phyloP scores from a whole-genome alignment of 345 rosid genomes.

The Citrus mangshanensis region DNA sequence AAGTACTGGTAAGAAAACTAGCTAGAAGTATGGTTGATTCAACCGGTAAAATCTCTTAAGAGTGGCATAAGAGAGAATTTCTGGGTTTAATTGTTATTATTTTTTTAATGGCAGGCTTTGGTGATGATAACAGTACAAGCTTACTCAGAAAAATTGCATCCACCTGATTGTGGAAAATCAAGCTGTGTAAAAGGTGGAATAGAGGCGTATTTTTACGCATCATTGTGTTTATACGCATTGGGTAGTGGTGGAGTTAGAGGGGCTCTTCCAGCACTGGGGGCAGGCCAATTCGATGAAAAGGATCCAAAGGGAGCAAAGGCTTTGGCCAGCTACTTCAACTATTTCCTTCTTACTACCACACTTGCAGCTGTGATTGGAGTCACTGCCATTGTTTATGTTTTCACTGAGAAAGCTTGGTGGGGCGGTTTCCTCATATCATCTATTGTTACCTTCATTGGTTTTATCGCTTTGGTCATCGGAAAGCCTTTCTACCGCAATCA shows the following conservation, averaged over 20 bases:
- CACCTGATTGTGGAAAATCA: constrained; percentile 25
- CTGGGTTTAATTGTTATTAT: neutral
- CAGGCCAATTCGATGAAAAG: constrained; percentile 48
- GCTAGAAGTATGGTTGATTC: too few relatives aligned
- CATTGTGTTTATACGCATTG: constrained; percentile 37
- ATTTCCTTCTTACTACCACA: constrained; percentile 24
- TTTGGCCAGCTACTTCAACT: constrained; percentile 47
- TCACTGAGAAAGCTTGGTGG: constrained; percentile 33
- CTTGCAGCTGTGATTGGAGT: constrained; percentile 46
- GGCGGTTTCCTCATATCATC: constrained; percentile 46
- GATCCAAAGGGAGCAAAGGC: constrained; percentile 41
- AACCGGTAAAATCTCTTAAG: neutral
- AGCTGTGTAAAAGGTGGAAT: constrained; percentile 37
- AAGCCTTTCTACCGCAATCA: constrained; percentile 42
- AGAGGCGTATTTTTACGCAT: constrained; percentile 33
- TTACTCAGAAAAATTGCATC: constrained; percentile 32
- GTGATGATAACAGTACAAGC: constrained; percentile 56
- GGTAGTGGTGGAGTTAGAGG: constrained; percentile 47
- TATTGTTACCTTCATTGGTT: constrained; percentile 29
- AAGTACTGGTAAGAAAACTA: constrained; percentile 33
- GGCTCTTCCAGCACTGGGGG: constrained; percentile 46
- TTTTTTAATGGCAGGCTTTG: constrained; percentile 27
- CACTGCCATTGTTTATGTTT: constrained; percentile 44
- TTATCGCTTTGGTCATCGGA: constrained; percentile 33
- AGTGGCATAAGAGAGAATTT: neutral